phyloP scores from a whole-genome alignment of 768 basidiomycete species.

The Dacryopinax primogenitus region DNA sequence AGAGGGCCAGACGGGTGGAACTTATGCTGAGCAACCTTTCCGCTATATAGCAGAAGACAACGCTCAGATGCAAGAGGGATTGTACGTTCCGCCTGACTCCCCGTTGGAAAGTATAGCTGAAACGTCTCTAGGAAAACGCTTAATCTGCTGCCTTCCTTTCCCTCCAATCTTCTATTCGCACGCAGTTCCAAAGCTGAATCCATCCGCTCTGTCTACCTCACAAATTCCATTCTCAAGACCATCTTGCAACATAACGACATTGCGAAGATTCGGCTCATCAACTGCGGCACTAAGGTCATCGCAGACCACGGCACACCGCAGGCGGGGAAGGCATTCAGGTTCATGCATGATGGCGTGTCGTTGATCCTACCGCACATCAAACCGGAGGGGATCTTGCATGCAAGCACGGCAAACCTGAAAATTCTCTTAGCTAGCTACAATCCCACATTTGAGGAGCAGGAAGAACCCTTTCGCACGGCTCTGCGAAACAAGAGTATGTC shows the following conservation, averaged over 20 bases:
- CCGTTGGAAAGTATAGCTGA: background rate
- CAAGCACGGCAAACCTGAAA: constrained; percentile 44
- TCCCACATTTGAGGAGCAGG: constrained; percentile 56
- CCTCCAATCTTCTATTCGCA: constrained; percentile 63
- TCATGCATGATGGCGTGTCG: constrained; percentile 74
- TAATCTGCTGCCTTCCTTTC: constrained; percentile 57
- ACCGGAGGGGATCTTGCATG: constrained; percentile 46
- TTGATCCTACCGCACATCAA: constrained; percentile 73
- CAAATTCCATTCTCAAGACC: constrained; percentile 71
- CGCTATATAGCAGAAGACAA: constrained; percentile 64
- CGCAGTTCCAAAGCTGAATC: constrained; percentile 51
- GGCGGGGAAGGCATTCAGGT: constrained; percentile 47
- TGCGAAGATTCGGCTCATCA: constrained; percentile 68
- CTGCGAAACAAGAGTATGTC: constrained; percentile 45
- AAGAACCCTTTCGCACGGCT: constrained; percentile 41
- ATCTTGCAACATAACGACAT: constrained; percentile 73
- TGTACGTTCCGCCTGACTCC: constrained; percentile 37
- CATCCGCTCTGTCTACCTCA: constrained; percentile 69
- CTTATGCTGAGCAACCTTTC: constrained; percentile 85
- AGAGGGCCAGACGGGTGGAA: constrained; percentile 24
- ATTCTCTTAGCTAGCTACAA: constrained; percentile 67
- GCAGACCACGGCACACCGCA: constrained; percentile 29
- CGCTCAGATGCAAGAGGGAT: constrained; percentile 53
- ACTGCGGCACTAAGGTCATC: constrained; percentile 90
- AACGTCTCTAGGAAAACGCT: constrained; percentile 48